Conservation (phyloP, 2,329 filamentous ascomycete genomes). For the Diaporthe batatas region DNA sequence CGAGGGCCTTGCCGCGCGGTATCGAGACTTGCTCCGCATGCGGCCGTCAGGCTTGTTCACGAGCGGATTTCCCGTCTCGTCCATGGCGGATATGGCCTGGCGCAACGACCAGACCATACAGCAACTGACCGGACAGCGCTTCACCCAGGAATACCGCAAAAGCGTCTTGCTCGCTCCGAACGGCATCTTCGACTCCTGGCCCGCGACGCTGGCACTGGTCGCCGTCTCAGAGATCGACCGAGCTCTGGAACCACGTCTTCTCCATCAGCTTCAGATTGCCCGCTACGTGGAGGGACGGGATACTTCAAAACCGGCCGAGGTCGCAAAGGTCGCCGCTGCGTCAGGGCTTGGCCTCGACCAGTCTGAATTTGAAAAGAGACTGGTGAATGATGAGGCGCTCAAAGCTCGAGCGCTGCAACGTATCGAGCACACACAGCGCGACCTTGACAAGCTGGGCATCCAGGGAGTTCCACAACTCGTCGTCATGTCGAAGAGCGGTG, state of each 20-base stretch:
- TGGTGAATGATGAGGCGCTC: background rate
- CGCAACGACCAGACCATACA: slow-evolving; percentile 1
- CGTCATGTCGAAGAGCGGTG: background rate
- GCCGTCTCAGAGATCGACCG: background rate
- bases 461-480: background rate
- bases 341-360: background rate
- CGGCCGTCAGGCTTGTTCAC: background rate
- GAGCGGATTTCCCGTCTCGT: background rate
- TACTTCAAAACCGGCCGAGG: background rate
- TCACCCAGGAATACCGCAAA: background rate
- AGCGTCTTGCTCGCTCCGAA: background rate
- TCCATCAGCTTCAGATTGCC: background rate
- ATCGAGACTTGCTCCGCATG: background rate
- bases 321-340: background rate
- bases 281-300: background rate
- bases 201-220: background rate
- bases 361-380: background rate
- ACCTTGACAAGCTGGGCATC: background rate
- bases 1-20: background rate
- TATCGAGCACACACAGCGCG: background rate
- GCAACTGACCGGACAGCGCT: background rate
- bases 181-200: background rate
- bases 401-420: background rate
- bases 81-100: background rate
- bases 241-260: slow-evolving; percentile 1